Percentiles rank a stretch among this genome's conserved stretches.
phyloP scores from a whole-genome alignment of 2,329 filamentous ascomycete genomes.

The Pseudogymnoascus sp. region DNA sequence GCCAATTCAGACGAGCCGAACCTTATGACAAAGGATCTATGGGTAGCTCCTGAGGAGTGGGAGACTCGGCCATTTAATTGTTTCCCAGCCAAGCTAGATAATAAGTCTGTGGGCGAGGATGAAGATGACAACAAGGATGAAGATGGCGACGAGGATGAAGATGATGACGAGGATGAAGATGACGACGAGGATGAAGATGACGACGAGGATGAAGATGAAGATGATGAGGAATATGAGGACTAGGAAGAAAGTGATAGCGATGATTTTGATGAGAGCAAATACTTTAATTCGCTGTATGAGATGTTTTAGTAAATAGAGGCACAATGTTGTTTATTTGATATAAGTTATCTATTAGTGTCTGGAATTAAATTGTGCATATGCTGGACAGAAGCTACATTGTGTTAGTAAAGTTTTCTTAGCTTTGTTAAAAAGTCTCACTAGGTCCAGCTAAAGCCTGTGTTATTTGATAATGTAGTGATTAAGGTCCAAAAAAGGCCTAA shows the following conservation, averaged over 20 bases:
- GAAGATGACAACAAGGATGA: not conserved
- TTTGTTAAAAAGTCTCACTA: not conserved
- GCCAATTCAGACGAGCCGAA: conserved; percentile 13
- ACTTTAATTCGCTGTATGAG: not conserved
- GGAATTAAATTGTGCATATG: not conserved
- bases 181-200: no score
- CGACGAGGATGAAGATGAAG: not conserved
- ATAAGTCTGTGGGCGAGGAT: not conserved
- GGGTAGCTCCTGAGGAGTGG: conserved; percentile 7
- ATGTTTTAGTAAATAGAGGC: not conserved
- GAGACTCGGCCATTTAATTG: not conserved
- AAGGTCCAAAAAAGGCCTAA: not conserved
- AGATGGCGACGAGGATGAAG: no score
- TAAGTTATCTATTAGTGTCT: not conserved
- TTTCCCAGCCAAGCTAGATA: not conserved
- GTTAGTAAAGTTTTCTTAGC: not conserved
- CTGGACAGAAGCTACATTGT: not conserved
- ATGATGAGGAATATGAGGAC: not conserved
- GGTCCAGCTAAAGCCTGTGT: not conserved
- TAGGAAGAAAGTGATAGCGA: not conserved
- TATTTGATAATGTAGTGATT: not conserved
- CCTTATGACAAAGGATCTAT: conserved; percentile 13
- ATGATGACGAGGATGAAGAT: no score
- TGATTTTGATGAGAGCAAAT: not conserved
- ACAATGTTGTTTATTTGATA: no score